Evolutionary conservation across 176 grass and related monocot species (phyloP).

Genomic region (Rhynchospora tenuis): DNA sequence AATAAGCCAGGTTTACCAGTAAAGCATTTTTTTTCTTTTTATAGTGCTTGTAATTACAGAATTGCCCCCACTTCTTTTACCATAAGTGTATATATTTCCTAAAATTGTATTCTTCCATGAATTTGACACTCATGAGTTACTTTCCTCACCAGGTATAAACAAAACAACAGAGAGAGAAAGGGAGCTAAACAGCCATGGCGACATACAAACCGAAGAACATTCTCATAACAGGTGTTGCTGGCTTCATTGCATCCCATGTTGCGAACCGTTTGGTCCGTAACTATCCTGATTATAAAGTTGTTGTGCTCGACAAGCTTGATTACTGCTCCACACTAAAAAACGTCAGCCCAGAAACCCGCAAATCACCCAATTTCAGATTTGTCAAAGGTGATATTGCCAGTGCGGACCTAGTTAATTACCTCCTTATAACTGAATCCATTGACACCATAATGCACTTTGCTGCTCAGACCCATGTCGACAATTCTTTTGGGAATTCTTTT

Average conservation of each 20-base stretch:
- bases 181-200: constrained; percentile 28
- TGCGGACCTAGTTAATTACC: constrained; percentile 74
- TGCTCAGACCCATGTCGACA: constrained; percentile 81
- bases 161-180: neutral
- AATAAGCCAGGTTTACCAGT: neutral
- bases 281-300: constrained; percentile 64
- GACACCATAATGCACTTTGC: constrained; percentile 90
- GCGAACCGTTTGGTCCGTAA: constrained; percentile 61
- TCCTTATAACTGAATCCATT: constrained; percentile 63
- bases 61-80: neutral
- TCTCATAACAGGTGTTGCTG: constrained; percentile 66
- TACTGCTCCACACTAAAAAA: constrained; percentile 80
- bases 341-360: constrained; percentile 33
- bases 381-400: constrained; percentile 86
- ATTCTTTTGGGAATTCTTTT: constrained; percentile 83
- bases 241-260: constrained; percentile 80
- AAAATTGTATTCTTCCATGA: neutral
- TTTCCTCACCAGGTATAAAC: constrained; percentile 6
- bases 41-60: neutral
- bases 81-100: neutral
- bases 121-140: neutral
- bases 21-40: neutral
- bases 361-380: constrained; percentile 64
- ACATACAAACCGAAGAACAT: constrained; percentile 72
- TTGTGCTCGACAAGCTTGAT: constrained; percentile 76